Percentiles rank a stretch among this genome's conserved stretches.
phyloP scores from a whole-genome alignment of 2,329 filamentous ascomycete genomes.

The Cladophialophora chaetospira region DNA sequence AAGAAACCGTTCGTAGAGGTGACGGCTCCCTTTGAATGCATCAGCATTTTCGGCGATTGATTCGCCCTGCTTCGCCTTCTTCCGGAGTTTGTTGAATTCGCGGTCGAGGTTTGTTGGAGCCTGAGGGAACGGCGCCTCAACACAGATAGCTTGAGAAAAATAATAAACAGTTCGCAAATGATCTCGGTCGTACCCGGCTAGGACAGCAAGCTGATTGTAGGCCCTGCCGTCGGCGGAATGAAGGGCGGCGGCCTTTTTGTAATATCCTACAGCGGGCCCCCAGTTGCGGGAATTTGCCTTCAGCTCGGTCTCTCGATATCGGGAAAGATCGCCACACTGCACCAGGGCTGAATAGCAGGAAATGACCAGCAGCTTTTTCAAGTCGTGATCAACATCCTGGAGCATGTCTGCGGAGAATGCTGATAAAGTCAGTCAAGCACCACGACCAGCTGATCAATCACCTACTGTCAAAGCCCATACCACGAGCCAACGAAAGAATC shows the following conservation, averaged over 20 bases:
- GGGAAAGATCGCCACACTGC: slow-evolving; percentile 83
- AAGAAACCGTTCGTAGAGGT: slow-evolving; percentile 38
- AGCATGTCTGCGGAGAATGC: slow-evolving; percentile 49
- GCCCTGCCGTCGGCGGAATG: slow-evolving; percentile 77
- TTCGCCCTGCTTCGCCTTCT: slow-evolving; percentile 58
- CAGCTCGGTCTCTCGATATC: slow-evolving; percentile 77
- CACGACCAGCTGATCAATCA: not conserved
- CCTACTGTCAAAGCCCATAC: slow-evolving; percentile 53
- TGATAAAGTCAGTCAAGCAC: slow-evolving; percentile 38
- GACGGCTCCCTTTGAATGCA: slow-evolving; percentile 36
- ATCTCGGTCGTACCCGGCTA: slow-evolving; percentile 73
- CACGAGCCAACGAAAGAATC: slow-evolving; percentile 58
- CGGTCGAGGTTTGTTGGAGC: slow-evolving; percentile 75
- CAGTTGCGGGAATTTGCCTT: slow-evolving; percentile 74
- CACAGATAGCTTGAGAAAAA: slow-evolving; percentile 79
- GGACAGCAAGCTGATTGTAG: slow-evolving; percentile 87
- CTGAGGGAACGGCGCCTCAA: slow-evolving; percentile 71
- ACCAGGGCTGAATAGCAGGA: slow-evolving; percentile 84
- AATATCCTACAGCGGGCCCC: slow-evolving; percentile 79
- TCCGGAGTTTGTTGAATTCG: slow-evolving; percentile 70
- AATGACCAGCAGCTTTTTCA: slow-evolving; percentile 63
- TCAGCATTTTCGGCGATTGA: slow-evolving; percentile 40
- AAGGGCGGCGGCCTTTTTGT: slow-evolving; percentile 76
- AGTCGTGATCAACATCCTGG: slow-evolving; percentile 49
- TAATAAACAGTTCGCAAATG: slow-evolving; percentile 87